Evolutionary conservation across 352 stramenopile genomes (phyloP), one percentile per base, ranked within the genome.

Genomic region (Phytophthora nicotianae): DNA sequence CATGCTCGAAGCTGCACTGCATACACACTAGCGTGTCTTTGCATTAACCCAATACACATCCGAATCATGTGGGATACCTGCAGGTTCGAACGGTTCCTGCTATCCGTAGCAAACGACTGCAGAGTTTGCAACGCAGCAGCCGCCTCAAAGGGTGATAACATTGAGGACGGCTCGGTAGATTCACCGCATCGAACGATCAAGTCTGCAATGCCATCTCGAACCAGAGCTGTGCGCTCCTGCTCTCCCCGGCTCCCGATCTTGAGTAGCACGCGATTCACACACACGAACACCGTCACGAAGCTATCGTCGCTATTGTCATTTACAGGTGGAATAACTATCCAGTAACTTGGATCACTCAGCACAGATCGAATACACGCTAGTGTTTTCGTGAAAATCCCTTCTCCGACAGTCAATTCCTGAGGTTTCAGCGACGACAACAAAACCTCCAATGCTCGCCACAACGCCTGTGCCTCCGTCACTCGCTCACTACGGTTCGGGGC

Each of bases 391-490:
- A 88, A 87, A 1, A 50, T 42, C 3, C 66, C 57, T 35, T 86
- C 72, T 1, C 69, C 65, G 17, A 79, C 65, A 13, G 40, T 32
- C 4, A 87, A 41, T 10, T 88, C 74, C 9, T 65, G 48, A 2
- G 69, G 24, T 10, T 65, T 72, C 26, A 72, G 29, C 0, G 79
- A 83, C 7, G 65, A 56, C 19, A 88, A 8, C 23, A 85, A 59
- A 32, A 79, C 72, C 24, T 88, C 77, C 8, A 90, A 60, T 11
- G 77, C 73, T 9, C 70, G 70, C 81, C 81, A 90, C 2, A 89
- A 61, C 50, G 75, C 73, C n/a, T 74, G 71, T 2, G 70, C 76
- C 50, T 90, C 79, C 0, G 53, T 37, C 9, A 84, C 29, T 7
- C 68, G 51, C 20, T 72, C 67, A 13, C 53, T 53, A 24, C 52